Percentiles rank a stretch among this genome's conserved stretches.
These are phyloP conservation scores for Sugiyamaella japonica DNA, from an alignment of 1,139 yeast genomes.

Conservation along the genomic window DNA sequence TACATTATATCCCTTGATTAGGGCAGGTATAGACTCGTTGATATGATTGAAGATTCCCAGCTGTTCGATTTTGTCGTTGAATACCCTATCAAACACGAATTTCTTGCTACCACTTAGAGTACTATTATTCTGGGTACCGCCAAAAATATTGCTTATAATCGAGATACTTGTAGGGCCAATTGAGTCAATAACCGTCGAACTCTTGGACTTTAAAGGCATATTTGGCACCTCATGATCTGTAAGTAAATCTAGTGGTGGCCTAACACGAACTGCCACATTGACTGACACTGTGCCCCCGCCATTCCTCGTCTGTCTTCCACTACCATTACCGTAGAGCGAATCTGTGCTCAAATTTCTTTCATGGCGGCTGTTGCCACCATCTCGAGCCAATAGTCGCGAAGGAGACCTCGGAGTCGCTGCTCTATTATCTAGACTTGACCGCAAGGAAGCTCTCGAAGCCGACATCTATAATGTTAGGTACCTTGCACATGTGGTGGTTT, in stretches of 20 bases:
- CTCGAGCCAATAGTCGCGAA: not conserved
- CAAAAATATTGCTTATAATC: conserved; percentile 11
- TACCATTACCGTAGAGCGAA: not conserved
- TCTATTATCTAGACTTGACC: not conserved
- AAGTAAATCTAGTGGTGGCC: conserved; percentile 15
- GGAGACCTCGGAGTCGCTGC: conserved; percentile 5
- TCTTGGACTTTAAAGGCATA: not conserved
- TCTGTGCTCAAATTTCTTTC: conserved; percentile 2
- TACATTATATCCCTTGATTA: conserved; percentile 36
- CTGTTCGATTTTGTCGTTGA: conserved; percentile 29
- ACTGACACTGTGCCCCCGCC: conserved; percentile 20
- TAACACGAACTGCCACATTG: conserved; percentile 27
- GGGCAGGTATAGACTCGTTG: conserved; percentile 22
- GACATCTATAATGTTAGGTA: conserved; percentile 3
- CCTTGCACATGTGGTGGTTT: too few relatives aligned
- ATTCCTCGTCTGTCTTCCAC: not conserved
- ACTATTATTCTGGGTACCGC: conserved; percentile 12
- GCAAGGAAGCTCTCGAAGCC: conserved; percentile 9
- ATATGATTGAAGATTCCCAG: conserved; percentile 30
- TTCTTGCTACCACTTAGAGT: conserved; percentile 20
- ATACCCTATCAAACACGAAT: conserved; percentile 31
- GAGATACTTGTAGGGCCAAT: conserved; percentile 14
- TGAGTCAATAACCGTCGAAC: conserved; percentile 14
- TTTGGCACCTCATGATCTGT: not conserved
- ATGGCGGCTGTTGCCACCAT: not conserved